Base-by-base conservation (phyloP, 1,284 basidiomycete genomes). In the Ustilago bromivora region DNA sequence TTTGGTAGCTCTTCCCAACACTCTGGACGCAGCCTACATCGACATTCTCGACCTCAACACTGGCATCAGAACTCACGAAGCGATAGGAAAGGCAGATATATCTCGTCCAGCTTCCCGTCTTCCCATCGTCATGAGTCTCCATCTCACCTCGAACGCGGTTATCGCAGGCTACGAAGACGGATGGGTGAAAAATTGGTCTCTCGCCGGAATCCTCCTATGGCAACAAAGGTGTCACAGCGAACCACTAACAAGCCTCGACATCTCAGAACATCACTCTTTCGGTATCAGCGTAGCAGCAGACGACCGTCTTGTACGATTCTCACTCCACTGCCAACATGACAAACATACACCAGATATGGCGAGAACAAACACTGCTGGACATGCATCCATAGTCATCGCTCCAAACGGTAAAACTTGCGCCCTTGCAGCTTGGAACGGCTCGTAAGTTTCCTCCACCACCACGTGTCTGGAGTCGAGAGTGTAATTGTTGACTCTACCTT, bases 11-110 rank as follows among this genome's bases (percentile, higher is more conserved):
- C 87, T 96, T 11, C 94, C 94, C 0, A 95, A 95, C 83, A 88
- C 96, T 9, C 89, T 94, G 19, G 94, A 97, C 78, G 95, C 94
- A 8, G 91, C 93, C 41, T 88, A 92, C 93, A 92, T 91, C 28
- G 94, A 96, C 82, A 87, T 96, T 17, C 94, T 94, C 91, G 86
- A 88, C 12, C 83, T 96, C 12, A 92, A 92, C 0, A 88, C 89
- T 0, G 85, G 88, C 53, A 87, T 90, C 47, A 88, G 94, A 34
- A 75, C 94, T 3, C 93, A 95, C 84, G 93, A 94, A 12, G 93
- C 93, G 0, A 90, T 95, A 51, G 47, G 55, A 2, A 36, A 43
- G 17, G 71, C 78, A 0, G 63, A 75, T 49, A 65, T 75, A 34
- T 47, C 60, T 17, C 5, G 47, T 2, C 12, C 60, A 1, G 57